Percentiles rank a stretch among this genome's conserved stretches.
Conservation (phyloP, 164 flowering plant genomes). For the Liquidambar formosana region DNA sequence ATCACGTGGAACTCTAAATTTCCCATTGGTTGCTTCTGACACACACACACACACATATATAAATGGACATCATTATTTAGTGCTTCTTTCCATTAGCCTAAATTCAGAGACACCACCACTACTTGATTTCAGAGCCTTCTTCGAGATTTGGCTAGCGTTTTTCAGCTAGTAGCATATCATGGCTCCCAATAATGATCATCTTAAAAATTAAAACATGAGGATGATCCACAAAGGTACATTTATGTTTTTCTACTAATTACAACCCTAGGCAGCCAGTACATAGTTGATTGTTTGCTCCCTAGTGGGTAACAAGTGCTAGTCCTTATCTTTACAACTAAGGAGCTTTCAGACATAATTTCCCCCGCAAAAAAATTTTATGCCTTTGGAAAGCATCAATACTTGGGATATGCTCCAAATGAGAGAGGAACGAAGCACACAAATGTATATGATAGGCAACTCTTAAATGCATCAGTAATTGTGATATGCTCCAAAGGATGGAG, state of each 20-base stretch:
- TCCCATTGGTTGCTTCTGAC: neutral
- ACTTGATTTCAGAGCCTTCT: neutral
- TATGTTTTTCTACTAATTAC: neutral
- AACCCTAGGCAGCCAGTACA: too few species aligned
- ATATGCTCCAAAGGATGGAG: too few species aligned
- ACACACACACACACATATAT: neutral
- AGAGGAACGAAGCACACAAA: too few species aligned
- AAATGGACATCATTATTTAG: neutral
- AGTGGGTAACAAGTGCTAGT: too few species aligned
- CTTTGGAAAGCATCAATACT: too few species aligned
- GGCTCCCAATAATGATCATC: neutral
- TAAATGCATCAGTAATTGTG: too few species aligned
- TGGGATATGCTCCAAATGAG: too few species aligned
- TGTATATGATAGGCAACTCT: too few species aligned
- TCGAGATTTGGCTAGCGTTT: neutral
- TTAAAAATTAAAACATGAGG: neutral
- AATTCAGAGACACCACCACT: neutral
- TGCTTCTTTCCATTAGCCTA: neutral
- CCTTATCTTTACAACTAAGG: too few species aligned
- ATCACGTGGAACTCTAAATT: neutral
- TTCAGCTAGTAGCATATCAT: neutral
- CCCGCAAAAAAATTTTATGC: too few species aligned
- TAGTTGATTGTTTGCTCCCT: too few species aligned
- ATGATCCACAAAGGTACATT: neutral
- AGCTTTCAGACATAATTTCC: too few species aligned